Evolutionary conservation across 768 basidiomycete species (phyloP).

Genomic region (Trametes meyenii): DNA sequence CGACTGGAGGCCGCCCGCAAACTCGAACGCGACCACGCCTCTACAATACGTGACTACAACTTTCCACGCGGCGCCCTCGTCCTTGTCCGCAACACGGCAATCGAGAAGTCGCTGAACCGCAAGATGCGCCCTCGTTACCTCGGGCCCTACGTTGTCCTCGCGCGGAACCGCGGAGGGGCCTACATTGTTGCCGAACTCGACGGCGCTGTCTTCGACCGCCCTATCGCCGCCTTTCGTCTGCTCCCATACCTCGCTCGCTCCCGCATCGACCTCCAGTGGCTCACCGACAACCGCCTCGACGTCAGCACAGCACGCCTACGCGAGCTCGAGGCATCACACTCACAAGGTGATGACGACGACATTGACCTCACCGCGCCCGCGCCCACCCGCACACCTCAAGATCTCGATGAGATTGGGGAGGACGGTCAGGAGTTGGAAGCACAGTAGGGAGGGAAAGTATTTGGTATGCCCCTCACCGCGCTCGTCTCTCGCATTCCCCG

Average conservation of each 20-base stretch:
- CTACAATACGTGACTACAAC: conserved; percentile 30
- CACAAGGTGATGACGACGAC: too few species aligned
- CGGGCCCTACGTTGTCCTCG: conserved; percentile 32
- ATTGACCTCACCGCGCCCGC: too few species aligned
- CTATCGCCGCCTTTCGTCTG: conserved; percentile 28
- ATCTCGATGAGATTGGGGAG: too few species aligned
- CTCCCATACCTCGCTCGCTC: conserved; percentile 26
- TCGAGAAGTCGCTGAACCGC: conserved; percentile 30
- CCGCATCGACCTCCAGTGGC: background rate
- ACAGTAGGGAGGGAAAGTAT: too few species aligned
- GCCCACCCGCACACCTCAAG: too few species aligned
- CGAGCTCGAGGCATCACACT: conserved; percentile 14
- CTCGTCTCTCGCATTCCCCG: too few species aligned
- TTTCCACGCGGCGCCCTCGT: conserved; percentile 35
- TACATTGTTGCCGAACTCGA: conserved; percentile 35
- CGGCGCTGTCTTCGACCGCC: conserved; percentile 21
- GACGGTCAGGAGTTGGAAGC: too few species aligned
- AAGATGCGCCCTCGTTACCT: conserved; percentile 32
- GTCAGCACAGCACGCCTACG: background rate
- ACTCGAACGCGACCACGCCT: conserved; percentile 24
- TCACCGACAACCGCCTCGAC: conserved; percentile 7
- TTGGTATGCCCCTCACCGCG: too few species aligned
- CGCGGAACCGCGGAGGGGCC: conserved; percentile 24
- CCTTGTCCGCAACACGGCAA: conserved; percentile 32
- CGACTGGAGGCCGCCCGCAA: conserved; percentile 2